Conservation (phyloP, 2,329 filamentous ascomycete genomes). For the Leptodontidium sp. region DNA sequence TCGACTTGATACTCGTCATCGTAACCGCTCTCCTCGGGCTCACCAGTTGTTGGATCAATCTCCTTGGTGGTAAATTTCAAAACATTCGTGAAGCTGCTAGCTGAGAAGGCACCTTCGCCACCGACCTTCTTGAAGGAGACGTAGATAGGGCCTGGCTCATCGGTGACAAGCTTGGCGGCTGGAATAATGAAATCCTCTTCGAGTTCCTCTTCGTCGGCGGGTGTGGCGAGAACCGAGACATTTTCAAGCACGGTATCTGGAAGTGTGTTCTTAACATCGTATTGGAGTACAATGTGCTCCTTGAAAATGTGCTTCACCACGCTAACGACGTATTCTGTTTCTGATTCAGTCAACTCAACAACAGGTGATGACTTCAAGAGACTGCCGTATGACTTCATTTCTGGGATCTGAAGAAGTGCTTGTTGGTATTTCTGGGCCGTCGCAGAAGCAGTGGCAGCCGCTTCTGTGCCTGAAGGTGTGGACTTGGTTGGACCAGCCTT, state of each 20-base stretch:
- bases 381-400: conserved; percentile 87
- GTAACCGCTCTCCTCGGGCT: conserved; percentile 91
- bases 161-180: conserved; percentile 80
- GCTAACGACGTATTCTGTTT: conserved; percentile 95
- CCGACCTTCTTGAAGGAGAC: conserved; percentile 89
- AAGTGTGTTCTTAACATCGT: conserved; percentile 97
- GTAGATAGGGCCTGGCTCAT: conserved; percentile 92
- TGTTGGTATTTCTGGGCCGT: conserved; percentile 88
- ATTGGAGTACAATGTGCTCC: conserved; percentile 94
- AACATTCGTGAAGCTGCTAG: conserved; percentile 86
- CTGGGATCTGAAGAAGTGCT: conserved; percentile 86
- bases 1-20: conserved; percentile 98
- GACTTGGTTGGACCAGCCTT: conserved; percentile 80
- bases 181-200: conserved; percentile 96
- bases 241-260: conserved; percentile 90
- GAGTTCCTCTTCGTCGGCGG: conserved; percentile 80
- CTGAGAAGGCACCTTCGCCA: conserved; percentile 79
- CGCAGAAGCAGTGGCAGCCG: conserved; percentile 77
- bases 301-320: conserved; percentile 98
- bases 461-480: conserved; percentile 73
- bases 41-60: conserved; percentile 91
- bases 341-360: conserved; percentile 92
- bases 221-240: conserved; percentile 82
- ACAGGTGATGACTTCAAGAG: conserved; percentile 90
- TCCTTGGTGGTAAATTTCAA: conserved; percentile 99